These are phyloP conservation scores for Lentinula guzmanii DNA, from an alignment of 768 basidiomycete genomes.

Conservation along the genomic window DNA sequence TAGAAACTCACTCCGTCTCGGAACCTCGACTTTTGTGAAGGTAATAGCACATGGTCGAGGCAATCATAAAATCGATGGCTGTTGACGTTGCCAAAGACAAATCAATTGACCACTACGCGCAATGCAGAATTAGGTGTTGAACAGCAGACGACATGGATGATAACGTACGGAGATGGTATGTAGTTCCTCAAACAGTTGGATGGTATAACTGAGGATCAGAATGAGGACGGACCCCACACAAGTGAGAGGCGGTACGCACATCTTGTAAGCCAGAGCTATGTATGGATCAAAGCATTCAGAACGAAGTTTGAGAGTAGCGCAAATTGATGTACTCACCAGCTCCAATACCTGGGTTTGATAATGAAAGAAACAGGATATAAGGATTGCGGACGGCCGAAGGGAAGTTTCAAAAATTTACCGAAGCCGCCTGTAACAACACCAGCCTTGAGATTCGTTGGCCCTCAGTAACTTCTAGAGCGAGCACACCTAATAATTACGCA, in stretches of 20 bases:
- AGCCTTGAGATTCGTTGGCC: conserved; percentile 15
- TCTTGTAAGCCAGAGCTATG: conserved; percentile 29
- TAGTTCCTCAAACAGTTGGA: conserved; percentile 24
- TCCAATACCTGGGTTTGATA: conserved; percentile 21
- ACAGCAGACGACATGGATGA: background rate
- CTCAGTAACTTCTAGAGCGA: background rate
- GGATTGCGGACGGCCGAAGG: background rate
- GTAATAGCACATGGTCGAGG: conserved; percentile 29
- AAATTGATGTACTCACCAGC: conserved; percentile 16
- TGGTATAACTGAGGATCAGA: conserved; percentile 20
- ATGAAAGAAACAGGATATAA: background rate
- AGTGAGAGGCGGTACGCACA: conserved; percentile 18
- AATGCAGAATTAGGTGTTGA: background rate
- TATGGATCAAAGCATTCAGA: background rate
- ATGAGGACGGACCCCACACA: background rate
- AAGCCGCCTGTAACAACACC: conserved; percentile 31
- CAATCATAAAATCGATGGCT: conserved; percentile 37
- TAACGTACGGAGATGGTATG: conserved; percentile 24
- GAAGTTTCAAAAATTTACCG: conserved; percentile 19
- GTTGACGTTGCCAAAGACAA: conserved; percentile 36
- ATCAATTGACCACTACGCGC: conserved; percentile 33
- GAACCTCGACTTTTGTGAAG: conserved; percentile 21
- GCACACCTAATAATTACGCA: conserved; percentile 14
- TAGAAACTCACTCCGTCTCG: background rate
- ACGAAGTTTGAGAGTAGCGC: background rate